Percentiles rank a stretch among this genome's conserved stretches.
phyloP scores from a whole-genome alignment of 345 rosid species.

The Populus tremula region DNA sequence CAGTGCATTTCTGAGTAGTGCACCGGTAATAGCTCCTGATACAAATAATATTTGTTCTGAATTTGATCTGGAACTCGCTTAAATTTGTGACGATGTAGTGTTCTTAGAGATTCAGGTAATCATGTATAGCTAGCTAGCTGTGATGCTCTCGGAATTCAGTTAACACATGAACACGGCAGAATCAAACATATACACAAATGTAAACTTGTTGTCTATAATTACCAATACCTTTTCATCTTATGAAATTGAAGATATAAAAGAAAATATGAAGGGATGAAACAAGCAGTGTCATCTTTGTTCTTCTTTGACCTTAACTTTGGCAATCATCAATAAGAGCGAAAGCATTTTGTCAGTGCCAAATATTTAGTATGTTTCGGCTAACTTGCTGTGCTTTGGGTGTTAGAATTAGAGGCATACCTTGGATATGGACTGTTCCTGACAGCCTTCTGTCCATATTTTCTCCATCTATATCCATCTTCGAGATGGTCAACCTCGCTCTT shows the following conservation, averaged over 20 bases:
- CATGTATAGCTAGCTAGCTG: no score
- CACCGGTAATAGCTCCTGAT: conserved; percentile 37
- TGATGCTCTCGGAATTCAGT: no score
- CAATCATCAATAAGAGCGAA: background rate
- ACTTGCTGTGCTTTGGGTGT: conserved; percentile 13
- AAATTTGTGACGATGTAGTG: no score
- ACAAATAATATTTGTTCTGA: background rate
- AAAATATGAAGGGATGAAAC: background rate
- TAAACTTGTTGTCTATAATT: no score
- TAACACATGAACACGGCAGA: no score
- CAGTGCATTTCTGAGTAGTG: conserved; percentile 35
- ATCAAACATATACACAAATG: no score
- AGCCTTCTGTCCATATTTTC: conserved; percentile 38
- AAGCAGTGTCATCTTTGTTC: no score
- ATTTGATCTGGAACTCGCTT: no score
- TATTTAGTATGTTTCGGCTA: background rate
- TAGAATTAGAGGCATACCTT: conserved; percentile 18
- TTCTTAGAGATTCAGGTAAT: no score
- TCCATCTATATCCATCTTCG: conserved; percentile 38
- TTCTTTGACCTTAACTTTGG: background rate
- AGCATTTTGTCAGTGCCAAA: background rate
- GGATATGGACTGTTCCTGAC: conserved; percentile 40
- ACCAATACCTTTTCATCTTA: background rate
- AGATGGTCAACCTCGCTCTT: conserved; percentile 41
- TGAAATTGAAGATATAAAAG: background rate